Evolutionary conservation across 495 filamentous ascomycete species (phyloP), one percentile per base, ranked within the genome.

Genomic region (Neurospora pannonica): DNA sequence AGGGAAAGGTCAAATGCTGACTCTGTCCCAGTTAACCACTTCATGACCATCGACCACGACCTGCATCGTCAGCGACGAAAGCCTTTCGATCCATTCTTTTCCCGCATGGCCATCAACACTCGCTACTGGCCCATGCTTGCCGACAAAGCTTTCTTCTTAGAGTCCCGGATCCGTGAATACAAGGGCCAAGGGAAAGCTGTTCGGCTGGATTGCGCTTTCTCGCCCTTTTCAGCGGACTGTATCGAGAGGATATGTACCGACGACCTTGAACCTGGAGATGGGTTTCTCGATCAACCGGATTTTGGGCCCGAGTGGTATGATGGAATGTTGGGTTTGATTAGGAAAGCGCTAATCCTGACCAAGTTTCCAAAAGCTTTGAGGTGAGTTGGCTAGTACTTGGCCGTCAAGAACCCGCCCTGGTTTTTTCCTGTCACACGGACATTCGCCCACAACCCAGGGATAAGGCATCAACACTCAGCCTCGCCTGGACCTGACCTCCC

Each of bases 171-270:
- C 38, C 10, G 11, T 9, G 13, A 15, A 0, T 37, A 73, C n/a
- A 73, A 69, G 48, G 74, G 74, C 11, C 78, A 75, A 7, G 36
- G 40, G 15, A 69, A 40, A 9, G 71, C 78, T 0, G 43, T 82
- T n/a, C 72, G 80, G 9, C 72, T 82, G 3, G 80, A 82, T 21
- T 78, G 80, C 71, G 79, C 77, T n/a, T 77, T 77, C 54, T 71
- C 74, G n/a, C 79, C 80, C 6, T 71, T 71, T 24, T 21, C 73
- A 71, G 43, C 70, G 46, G 36, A 71, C 70, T 60, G 73, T 1
- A 72, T 75, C 34, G 74, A 72, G n/a, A 39, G 42, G 4, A 75
- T 75, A 19, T 75, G 72, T 38, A 39, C 72, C 38, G 62, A 76
- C 37, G 17, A 70, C 34, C 70, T 38, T 24, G 19, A 37, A 21